Percentiles rank a stretch among this genome's conserved stretches.
Conservation (phyloP, 257 asterid species). For the Vinca minor region DNA sequence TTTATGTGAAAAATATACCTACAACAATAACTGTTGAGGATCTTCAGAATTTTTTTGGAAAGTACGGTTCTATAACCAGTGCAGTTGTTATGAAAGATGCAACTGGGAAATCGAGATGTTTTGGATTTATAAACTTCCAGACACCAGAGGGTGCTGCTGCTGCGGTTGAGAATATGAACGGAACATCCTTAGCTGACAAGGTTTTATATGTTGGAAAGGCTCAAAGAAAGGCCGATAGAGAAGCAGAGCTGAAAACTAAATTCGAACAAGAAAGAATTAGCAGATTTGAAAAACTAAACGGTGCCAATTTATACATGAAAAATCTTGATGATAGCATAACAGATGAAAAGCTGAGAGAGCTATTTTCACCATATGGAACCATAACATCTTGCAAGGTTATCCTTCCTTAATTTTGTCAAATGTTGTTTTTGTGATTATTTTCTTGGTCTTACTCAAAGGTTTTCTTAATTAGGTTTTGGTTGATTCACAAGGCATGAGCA, state of each 20-base stretch:
- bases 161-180: conserved; percentile 61
- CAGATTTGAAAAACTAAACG: conserved; percentile 53
- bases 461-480: conserved; percentile 50
- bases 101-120: conserved; percentile 57
- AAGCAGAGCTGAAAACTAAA: conserved; percentile 48
- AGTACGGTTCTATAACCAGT: conserved; percentile 59
- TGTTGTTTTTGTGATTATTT: no score
- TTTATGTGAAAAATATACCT: conserved; percentile 58
- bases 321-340: conserved; percentile 59
- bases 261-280: conserved; percentile 53
- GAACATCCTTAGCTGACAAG: conserved; percentile 37
- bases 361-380: conserved; percentile 57
- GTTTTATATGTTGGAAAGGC: conserved; percentile 64
- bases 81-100: conserved; percentile 55
- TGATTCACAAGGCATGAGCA: conserved; percentile 63
- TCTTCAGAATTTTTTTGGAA: conserved; percentile 39
- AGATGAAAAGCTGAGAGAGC: conserved; percentile 63
- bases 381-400: conserved; percentile 77
- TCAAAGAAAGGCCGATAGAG: conserved; percentile 74
- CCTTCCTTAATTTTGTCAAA: no score
- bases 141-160: conserved; percentile 45
- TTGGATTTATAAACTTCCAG: conserved; percentile 68
- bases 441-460: background rate
- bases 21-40: conserved; percentile 38
- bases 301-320: conserved; percentile 59